Evolutionary conservation across 495 filamentous ascomycete species (phyloP).

Genomic region (Penicillium bialowiezense): DNA sequence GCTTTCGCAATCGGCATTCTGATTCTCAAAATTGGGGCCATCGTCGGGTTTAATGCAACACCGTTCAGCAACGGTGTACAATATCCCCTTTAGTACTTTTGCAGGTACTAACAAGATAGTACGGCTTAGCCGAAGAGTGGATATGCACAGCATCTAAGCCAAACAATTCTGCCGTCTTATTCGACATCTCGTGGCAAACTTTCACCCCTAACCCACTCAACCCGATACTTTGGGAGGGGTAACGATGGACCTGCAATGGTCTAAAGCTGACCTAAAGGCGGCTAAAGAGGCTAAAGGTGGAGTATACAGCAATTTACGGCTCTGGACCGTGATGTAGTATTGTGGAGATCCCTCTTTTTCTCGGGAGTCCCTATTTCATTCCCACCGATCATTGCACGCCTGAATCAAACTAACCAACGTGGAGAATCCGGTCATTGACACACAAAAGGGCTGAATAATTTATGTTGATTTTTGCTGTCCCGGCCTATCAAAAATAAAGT

Average conservation of each 20-base stretch:
- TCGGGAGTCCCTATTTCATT: neutral
- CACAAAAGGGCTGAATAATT: neutral
- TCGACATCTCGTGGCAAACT: conserved; percentile 12
- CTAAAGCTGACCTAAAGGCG: neutral
- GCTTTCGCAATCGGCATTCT: neutral
- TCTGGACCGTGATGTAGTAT: neutral
- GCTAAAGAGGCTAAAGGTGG: conserved; percentile 1
- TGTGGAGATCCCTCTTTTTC: neutral
- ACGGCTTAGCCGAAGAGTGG: conserved; percentile 1
- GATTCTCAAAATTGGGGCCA: conserved; percentile 1
- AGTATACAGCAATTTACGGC: neutral
- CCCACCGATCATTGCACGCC: neutral
- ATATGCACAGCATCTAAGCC: conserved; percentile 10
- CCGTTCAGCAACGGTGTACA: neutral
- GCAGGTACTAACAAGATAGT: neutral
- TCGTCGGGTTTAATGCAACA: neutral
- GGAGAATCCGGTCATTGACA: conserved; percentile 4
- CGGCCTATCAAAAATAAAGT: conserved; percentile 19
- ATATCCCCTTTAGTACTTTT: neutral
- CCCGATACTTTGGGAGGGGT: conserved; percentile 14
- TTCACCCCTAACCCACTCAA: conserved; percentile 11
- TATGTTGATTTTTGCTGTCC: neutral
- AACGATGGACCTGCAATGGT: conserved; percentile 5
- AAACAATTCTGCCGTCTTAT: conserved; percentile 6
- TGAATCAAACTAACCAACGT: neutral